Conservation (phyloP, 306 rosid species). For the Prinsepia uniflora region DNA sequence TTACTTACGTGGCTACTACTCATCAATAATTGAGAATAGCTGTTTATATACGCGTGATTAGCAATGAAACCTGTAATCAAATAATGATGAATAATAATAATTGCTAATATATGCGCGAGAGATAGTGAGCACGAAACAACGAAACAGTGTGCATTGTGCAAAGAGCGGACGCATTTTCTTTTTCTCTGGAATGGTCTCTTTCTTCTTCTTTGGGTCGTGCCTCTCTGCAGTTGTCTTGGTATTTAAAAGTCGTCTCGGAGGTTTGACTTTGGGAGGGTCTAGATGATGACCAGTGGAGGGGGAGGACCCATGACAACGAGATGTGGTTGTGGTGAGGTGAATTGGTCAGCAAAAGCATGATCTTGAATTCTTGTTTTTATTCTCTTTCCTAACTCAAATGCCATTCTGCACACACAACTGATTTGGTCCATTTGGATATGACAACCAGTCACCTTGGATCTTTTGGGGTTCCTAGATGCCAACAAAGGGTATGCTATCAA, state of each 20-base stretch:
- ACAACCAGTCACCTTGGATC: not conserved
- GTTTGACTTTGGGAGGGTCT: not conserved
- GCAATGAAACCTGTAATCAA: too few relatives aligned
- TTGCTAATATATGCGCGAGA: too few relatives aligned
- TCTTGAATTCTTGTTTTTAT: not conserved
- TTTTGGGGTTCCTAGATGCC: not conserved
- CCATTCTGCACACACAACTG: not conserved
- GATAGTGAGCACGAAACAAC: not conserved
- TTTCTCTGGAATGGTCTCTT: not conserved
- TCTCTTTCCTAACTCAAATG: not conserved
- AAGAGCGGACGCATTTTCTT: not conserved
- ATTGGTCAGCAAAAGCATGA: constrained; percentile 2
- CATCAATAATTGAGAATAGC: too few relatives aligned
- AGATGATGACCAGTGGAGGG: not conserved
- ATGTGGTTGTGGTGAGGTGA: not conserved
- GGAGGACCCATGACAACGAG: not conserved
- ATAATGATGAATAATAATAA: too few relatives aligned
- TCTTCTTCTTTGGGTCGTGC: not conserved
- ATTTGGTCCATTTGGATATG: too few relatives aligned
- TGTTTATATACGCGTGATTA: too few relatives aligned
- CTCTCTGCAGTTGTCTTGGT: not conserved
- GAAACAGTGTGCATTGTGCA: not conserved
- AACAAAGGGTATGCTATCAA: too few relatives aligned
- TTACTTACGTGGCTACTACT: too few relatives aligned
- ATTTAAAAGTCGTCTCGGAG: not conserved